Base-by-base conservation (phyloP, 768 basidiomycete species). In the Suillus discolor region DNA sequence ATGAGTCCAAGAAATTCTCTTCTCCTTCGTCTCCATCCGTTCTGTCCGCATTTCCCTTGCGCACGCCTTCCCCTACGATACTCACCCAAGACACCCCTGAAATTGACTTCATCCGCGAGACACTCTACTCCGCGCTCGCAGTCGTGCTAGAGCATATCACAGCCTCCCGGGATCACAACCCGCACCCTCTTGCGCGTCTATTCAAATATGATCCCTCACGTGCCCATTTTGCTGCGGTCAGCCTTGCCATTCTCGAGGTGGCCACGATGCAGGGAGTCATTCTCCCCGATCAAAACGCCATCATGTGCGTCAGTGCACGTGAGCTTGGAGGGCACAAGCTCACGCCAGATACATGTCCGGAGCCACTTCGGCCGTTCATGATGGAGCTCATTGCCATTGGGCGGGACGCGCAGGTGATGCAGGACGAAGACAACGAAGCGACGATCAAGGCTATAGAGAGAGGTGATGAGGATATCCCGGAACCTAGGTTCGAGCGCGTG, bases 61-160 rank as follows among this genome's bases (percentile, higher is more conserved):
- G 85, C 31, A 70, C 81, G 0, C 79, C 81, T 18, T 79, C 84
- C 25, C 85, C 90, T 0, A 85, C 86, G 5, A 75, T 87, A 49
- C 74, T 77, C 51, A 70, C 73, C 20, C 68, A 70, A 15, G 49
- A 72, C 39, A 75, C 78, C 53, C 83, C 84, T 0, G 89, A 87
- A 0, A 89, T 95, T 68, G 85, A 88, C 64, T 81, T 91, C 72
- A 94, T 96, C 66, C 90, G 94, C 34, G 93, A 96, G 76, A 94
- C 93, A 0, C 84, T 96, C 20, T 96, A 94, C 75, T 92, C 93
- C 0, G 85, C 91, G 2, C 81, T 95, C 4, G 92, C 83, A 0
- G 91, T 92, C 67, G 87, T 84, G 1, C 81, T 94, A 54, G 83
- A 87, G 59, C 79, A 79, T 5, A 83, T 81, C 15, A 42, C 41